Conservation (phyloP, 441 rosid species). For the Flueggea neowawraea region DNA sequence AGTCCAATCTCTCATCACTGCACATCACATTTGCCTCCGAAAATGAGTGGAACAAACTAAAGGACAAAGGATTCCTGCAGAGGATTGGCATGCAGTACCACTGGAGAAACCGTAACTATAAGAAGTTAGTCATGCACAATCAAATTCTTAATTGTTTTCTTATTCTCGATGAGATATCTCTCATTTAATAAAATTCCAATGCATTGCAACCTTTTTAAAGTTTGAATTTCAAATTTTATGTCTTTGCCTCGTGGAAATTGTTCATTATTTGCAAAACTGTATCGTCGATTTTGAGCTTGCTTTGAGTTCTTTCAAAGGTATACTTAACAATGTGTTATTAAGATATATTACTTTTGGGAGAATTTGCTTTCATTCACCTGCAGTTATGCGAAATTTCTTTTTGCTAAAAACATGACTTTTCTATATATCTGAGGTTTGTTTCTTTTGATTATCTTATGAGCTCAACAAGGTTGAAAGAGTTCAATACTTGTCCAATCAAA, state of each 20-base stretch:
- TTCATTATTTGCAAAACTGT: too few relatives aligned
- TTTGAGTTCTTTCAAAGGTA: background rate
- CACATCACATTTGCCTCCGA: slow-evolving; percentile 87
- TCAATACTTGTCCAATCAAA: background rate
- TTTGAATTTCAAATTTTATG: too few relatives aligned
- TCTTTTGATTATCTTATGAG: background rate
- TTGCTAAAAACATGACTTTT: background rate
- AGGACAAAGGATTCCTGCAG: slow-evolving; percentile 70
- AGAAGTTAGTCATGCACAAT: slow-evolving; percentile 40
- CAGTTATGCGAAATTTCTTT: background rate
- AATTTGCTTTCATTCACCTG: background rate
- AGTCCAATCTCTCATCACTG: slow-evolving; percentile 81
- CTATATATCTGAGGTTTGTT: background rate
- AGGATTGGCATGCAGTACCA: slow-evolving; percentile 97
- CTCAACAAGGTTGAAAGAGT: background rate
- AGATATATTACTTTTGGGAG: background rate
- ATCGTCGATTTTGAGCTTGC: background rate
- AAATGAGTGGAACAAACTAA: slow-evolving; percentile 66
- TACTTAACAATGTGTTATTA: background rate
- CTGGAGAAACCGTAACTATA: slow-evolving; percentile 86
- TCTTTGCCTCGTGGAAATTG: too few relatives aligned
- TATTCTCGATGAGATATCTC: background rate
- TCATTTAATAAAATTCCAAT: background rate
- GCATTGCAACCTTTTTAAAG: too few relatives aligned
- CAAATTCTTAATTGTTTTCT: slow-evolving; percentile 5